Percentiles rank a stretch among this genome's conserved stretches.
Conservation (phyloP, 208 protist species). For the Trypanosoma rangeli region DNA sequence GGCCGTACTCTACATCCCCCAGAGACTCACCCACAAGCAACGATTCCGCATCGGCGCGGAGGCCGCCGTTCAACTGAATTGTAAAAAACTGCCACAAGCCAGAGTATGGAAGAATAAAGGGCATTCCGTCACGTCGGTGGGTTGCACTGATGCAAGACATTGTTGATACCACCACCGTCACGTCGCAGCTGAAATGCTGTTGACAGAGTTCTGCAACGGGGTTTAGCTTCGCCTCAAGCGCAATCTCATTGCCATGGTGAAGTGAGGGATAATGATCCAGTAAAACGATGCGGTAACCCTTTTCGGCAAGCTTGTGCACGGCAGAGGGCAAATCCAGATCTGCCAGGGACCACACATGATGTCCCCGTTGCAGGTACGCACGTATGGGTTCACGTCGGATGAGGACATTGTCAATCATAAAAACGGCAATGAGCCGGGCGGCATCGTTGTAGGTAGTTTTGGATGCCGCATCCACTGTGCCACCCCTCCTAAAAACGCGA, state of each 20-base stretch:
- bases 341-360: slow-evolving; percentile 8
- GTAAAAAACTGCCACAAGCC: slow-evolving; percentile 67
- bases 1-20: neutral
- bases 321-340: slow-evolving; percentile 24
- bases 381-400: slow-evolving; percentile 13
- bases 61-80: slow-evolving; percentile 57
- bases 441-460: slow-evolving; percentile 51
- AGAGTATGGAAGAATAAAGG: slow-evolving; percentile 56
- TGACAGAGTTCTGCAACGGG: slow-evolving; percentile 49
- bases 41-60: slow-evolving; percentile 51
- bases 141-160: slow-evolving; percentile 69
- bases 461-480: slow-evolving; percentile 22
- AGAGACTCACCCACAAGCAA: slow-evolving; percentile 59
- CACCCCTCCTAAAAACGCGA: slow-evolving; percentile 50
- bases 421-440: slow-evolving; percentile 57
- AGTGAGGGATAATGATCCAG: slow-evolving; percentile 79
- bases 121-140: slow-evolving; percentile 29
- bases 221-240: slow-evolving; percentile 38
- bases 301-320: slow-evolving; percentile 40
- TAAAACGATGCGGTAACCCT: slow-evolving; percentile 73
- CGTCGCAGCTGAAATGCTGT: slow-evolving; percentile 28
- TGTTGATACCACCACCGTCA: slow-evolving; percentile 74
- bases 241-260: slow-evolving; percentile 64
- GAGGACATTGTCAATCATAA: slow-evolving; percentile 72
- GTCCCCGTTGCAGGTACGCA: slow-evolving; percentile 13